Evolutionary conservation across 257 asterid species (phyloP).

Genomic region (Solanum ossicruentum): DNA sequence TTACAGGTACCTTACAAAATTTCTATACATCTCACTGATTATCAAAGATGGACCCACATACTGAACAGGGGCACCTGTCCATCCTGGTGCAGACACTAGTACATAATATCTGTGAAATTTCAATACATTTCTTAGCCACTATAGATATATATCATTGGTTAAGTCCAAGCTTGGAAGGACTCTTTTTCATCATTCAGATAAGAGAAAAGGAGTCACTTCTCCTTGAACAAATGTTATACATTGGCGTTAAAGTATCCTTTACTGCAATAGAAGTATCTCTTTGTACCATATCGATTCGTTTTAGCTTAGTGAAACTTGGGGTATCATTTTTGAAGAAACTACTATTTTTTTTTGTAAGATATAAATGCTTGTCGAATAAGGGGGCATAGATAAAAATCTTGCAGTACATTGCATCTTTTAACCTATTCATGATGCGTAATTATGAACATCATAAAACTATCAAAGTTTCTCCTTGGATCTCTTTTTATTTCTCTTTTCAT

Average conservation of each 20-base stretch:
- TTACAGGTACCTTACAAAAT: constrained; percentile 45
- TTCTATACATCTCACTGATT: neutral
- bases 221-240: neutral
- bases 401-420: neutral
- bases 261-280: neutral
- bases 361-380: neutral
- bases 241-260: neutral
- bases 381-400: neutral
- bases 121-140: neutral
- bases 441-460: neutral
- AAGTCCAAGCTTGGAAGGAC: neutral
- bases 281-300: neutral
- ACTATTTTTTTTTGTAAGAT: neutral
- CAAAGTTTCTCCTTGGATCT: neutral
- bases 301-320: neutral
- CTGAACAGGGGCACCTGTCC: neutral
- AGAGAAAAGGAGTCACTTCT: neutral
- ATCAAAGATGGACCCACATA: neutral
- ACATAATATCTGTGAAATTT: neutral
- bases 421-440: neutral
- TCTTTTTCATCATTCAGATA: neutral
- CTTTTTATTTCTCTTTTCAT: neutral
- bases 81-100: neutral
- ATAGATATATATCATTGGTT: neutral
- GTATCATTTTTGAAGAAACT: neutral